Percentiles rank a stretch among this genome's conserved stretches.
phyloP scores from a whole-genome alignment of 257 asterid genomes.

The Solanum clarkiae region DNA sequence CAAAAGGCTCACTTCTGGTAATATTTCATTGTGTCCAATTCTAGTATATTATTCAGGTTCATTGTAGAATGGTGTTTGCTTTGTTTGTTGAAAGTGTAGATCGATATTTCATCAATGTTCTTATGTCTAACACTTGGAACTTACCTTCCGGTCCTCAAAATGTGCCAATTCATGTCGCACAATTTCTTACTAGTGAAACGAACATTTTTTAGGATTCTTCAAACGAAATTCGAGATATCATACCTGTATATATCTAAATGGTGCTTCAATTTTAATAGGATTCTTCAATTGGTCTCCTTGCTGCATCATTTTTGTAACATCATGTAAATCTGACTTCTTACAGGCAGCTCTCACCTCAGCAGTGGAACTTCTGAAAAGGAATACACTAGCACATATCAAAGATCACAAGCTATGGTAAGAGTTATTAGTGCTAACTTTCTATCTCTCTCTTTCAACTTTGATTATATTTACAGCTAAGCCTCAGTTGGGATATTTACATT shows the following conservation, averaged over 20 bases:
- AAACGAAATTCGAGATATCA: not conserved
- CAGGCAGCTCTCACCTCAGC: slow-evolving; percentile 49
- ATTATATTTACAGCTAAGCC: not conserved
- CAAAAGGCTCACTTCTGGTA: slow-evolving; percentile 45
- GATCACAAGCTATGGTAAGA: slow-evolving; percentile 41
- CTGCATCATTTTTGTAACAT: not conserved
- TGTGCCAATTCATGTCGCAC: not conserved
- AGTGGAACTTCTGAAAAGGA: slow-evolving; percentile 25
- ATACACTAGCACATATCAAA: slow-evolving; percentile 12
- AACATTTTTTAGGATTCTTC: not conserved
- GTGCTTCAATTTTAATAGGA: not conserved
- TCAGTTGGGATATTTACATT: not conserved
- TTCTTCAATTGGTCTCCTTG: not conserved
- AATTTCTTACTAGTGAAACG: not conserved
- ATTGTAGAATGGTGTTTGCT: not conserved
- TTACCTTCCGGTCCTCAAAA: not conserved
- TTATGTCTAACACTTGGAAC: not conserved
- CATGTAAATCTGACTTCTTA: not conserved
- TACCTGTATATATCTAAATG: not conserved
- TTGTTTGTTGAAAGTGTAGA: not conserved
- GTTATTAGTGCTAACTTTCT: not conserved
- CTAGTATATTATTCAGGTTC: not conserved
- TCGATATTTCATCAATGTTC: not conserved
- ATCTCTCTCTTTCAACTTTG: not conserved
- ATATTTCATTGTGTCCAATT: not conserved